Percentiles rank a stretch among this genome's conserved stretches.
Conservation (phyloP, 2,329 filamentous ascomycete genomes). For the Microdochium bolleyi region DNA sequence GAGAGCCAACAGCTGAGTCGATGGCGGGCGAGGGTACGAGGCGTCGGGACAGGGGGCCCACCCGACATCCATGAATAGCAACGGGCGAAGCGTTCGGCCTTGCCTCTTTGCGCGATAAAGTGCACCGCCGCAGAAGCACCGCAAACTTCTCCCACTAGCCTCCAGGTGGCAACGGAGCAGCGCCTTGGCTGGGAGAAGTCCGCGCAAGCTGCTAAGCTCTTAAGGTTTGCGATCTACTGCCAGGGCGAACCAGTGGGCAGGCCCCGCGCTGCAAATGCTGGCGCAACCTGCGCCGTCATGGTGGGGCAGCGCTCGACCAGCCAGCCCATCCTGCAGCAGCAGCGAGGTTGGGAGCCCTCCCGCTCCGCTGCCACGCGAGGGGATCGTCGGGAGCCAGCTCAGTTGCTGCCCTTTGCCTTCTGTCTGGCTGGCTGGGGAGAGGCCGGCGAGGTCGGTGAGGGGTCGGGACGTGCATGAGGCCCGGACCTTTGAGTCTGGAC, state of each 20-base stretch:
- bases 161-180: not conserved
- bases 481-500: not conserved
- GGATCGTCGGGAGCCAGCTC: not conserved
- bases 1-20: not conserved
- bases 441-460: not conserved
- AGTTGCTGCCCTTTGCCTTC: not conserved
- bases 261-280: not conserved
- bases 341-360: not conserved
- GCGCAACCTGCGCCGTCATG: not conserved
- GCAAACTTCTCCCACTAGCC: not conserved
- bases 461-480: not conserved
- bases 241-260: not conserved
- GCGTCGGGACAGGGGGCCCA: not conserved
- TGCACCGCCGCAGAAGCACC: not conserved
- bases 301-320: not conserved
- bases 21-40: not conserved
- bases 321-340: not conserved
- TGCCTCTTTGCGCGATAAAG: not conserved
- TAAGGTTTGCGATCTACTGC: not conserved
- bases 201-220: not conserved
- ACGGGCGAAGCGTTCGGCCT: not conserved
- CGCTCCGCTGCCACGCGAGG: not conserved
- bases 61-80: not conserved
- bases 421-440: not conserved
- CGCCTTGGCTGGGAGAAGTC: not conserved